Percentiles rank a stretch among this genome's conserved stretches.
These are phyloP conservation scores for Penicillium brevicompactum DNA, from an alignment of 2,329 filamentous ascomycete genomes.

Conservation along the genomic window DNA sequence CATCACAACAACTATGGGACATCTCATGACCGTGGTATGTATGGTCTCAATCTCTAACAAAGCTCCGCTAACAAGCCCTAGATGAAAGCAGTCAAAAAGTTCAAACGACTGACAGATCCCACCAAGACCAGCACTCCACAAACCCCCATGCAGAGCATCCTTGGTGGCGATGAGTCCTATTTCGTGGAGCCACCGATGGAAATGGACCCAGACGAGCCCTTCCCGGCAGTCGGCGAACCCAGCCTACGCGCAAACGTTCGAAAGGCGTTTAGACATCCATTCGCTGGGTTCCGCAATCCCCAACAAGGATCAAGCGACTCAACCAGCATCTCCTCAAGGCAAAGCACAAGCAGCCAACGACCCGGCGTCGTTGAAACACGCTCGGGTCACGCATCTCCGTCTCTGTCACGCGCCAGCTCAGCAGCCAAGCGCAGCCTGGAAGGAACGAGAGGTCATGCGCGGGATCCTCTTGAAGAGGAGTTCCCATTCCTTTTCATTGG, in stretches of 20 bases:
- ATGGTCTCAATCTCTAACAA: not conserved
- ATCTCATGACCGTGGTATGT: constrained; percentile 75
- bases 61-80: constrained; percentile 35
- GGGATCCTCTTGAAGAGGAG: constrained; percentile 66
- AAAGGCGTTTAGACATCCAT: constrained; percentile 51
- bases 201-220: constrained; percentile 46
- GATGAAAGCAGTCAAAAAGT: constrained; percentile 89
- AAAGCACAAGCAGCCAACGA: constrained; percentile 18
- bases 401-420: constrained; percentile 32
- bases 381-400: constrained; percentile 21
- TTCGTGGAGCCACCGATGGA: constrained; percentile 61
- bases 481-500: constrained; percentile 77
- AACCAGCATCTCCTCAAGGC: constrained; percentile 15
- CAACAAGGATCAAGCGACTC: not conserved
- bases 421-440: constrained; percentile 42
- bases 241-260: constrained; percentile 54
- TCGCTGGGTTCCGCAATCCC: constrained; percentile 43
- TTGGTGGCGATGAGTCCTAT: constrained; percentile 57
- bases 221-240: constrained; percentile 24
- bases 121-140: constrained; percentile 51
- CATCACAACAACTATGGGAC: constrained; percentile 85
- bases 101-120: constrained; percentile 72
- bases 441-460: constrained; percentile 62
- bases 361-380: constrained; percentile 12
- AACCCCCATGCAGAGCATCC: constrained; percentile 58